Percentiles rank a stretch among this genome's conserved stretches.
phyloP scores from a whole-genome alignment of 1,139 yeast species.

The Saccharomyces hybrid region DNA sequence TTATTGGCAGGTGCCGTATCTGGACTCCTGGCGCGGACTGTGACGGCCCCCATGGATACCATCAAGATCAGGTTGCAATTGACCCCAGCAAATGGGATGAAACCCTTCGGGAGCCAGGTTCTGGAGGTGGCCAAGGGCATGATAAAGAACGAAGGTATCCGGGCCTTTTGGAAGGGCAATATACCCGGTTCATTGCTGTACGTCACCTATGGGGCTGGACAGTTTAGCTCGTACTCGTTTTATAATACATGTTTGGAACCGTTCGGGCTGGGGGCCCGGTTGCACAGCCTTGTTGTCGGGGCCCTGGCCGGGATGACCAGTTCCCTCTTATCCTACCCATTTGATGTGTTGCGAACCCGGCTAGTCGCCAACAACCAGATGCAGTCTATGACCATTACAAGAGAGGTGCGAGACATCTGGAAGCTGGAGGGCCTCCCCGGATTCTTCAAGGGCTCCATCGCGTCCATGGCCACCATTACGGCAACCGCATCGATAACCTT shows the following conservation, averaged over 20 bases:
- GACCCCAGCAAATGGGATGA: slow-evolving; percentile 23
- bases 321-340: slow-evolving; percentile 72
- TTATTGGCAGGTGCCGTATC: slow-evolving; percentile 64
- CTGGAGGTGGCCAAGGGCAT: slow-evolving; percentile 35
- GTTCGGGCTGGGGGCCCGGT: slow-evolving; percentile 17
- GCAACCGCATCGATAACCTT: slow-evolving; percentile 64
- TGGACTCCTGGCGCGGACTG: slow-evolving; percentile 60
- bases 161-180: slow-evolving; percentile 88
- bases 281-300: slow-evolving; percentile 54
- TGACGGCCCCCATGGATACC: slow-evolving; percentile 86
- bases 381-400: slow-evolving; percentile 8
- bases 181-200: slow-evolving; percentile 86
- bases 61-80: slow-evolving; percentile 80
- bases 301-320: slow-evolving; percentile 69
- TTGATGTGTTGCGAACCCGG: slow-evolving; percentile 78
- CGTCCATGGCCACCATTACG: slow-evolving; percentile 58
- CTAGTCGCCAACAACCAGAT: slow-evolving; percentile 53
- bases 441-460: slow-evolving; percentile 53
- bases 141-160: slow-evolving; percentile 44
- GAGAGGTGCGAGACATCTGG: slow-evolving; percentile 40
- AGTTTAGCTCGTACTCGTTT: slow-evolving; percentile 64
- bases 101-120: slow-evolving; percentile 32
- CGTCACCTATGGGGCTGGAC: slow-evolving; percentile 74
- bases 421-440: slow-evolving; percentile 47
- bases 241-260: slow-evolving; percentile 41